A percentile compares a stretch with the other conserved stretches of the same genome.
These are phyloP conservation scores for Lachancea nothofagi DNA, from an alignment of 805 yeast species.

Conservation along the genomic window DNA sequence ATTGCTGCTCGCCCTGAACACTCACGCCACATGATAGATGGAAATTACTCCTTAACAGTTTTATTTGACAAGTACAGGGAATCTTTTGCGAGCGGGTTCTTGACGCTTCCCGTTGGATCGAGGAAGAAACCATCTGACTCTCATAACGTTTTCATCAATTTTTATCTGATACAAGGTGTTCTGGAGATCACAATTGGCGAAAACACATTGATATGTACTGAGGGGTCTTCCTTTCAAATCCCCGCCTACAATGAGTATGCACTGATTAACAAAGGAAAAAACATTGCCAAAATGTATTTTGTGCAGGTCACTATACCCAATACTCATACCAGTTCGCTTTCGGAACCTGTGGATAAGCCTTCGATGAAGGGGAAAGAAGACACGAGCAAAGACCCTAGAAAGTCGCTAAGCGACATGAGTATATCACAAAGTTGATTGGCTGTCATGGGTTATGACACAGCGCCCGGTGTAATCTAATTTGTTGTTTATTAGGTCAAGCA, in stretches of 20 bases:
- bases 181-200: slow-evolving; percentile 62
- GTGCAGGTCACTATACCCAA: slow-evolving; percentile 50
- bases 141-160: slow-evolving; percentile 57
- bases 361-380: background rate
- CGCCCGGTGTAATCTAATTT: background rate
- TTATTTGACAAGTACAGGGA: slow-evolving; percentile 59
- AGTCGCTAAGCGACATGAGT: slow-evolving; percentile 20
- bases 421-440: slow-evolving; percentile 14
- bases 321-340: background rate
- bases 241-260: slow-evolving; percentile 75
- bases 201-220: slow-evolving; percentile 51
- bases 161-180: slow-evolving; percentile 67
- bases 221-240: slow-evolving; percentile 75
- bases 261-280: slow-evolving; percentile 55
- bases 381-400: background rate
- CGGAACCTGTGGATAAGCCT: background rate
- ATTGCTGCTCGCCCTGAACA: slow-evolving; percentile 44
- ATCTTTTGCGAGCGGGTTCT: slow-evolving; percentile 66
- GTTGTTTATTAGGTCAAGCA: background rate
- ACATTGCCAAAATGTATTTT: slow-evolving; percentile 61
- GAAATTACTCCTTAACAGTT: slow-evolving; percentile 56
- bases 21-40: slow-evolving; percentile 37
- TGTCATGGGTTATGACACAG: too few species aligned
- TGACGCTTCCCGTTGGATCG: slow-evolving; percentile 60
- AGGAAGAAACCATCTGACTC: slow-evolving; percentile 58